Conservation (phyloP, 495 filamentous ascomycete genomes). For the Talaromyces nanjingensis region DNA sequence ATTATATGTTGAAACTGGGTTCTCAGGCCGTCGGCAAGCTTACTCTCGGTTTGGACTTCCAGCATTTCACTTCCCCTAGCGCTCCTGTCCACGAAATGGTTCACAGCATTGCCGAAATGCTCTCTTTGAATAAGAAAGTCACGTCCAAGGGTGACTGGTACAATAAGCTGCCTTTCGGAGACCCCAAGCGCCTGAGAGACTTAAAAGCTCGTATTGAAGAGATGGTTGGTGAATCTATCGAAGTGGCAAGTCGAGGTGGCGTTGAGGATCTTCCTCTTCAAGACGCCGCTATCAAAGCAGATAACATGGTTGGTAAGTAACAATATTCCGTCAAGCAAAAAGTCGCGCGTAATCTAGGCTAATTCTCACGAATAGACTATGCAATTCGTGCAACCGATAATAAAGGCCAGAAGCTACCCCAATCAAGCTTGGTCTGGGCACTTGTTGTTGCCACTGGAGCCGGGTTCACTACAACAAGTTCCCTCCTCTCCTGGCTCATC, state of each 20-base stretch:
- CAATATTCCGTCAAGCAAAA: background rate
- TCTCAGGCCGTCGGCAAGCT: conserved; percentile 47
- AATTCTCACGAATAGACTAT: conserved; percentile 27
- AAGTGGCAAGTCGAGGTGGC: conserved; percentile 20
- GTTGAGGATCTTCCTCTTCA: conserved; percentile 38
- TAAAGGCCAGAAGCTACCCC: conserved; percentile 45
- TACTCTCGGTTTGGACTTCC: conserved; percentile 41
- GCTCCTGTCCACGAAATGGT: conserved; percentile 36
- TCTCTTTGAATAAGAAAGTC: conserved; percentile 48
- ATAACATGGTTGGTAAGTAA: conserved; percentile 32
- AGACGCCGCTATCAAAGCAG: conserved; percentile 43
- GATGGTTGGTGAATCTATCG: conserved; percentile 33
- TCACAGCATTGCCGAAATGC: conserved; percentile 27
- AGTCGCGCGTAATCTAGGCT: background rate
- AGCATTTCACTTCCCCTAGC: conserved; percentile 42
- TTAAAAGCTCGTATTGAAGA: conserved; percentile 20
- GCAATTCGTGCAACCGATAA: conserved; percentile 40
- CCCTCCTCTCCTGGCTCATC: conserved; percentile 47
- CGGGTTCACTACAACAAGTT: conserved; percentile 47
- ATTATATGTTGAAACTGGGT: conserved; percentile 53
- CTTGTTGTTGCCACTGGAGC: conserved; percentile 36
- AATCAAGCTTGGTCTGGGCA: conserved; percentile 23
- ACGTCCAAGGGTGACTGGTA: conserved; percentile 44
- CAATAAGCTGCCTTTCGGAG: conserved; percentile 42
- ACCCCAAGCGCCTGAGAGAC: conserved; percentile 28